These are phyloP conservation scores for Zoysia pacifica DNA, from an alignment of 176 grass and related monocot genomes.

Conservation along the genomic window DNA sequence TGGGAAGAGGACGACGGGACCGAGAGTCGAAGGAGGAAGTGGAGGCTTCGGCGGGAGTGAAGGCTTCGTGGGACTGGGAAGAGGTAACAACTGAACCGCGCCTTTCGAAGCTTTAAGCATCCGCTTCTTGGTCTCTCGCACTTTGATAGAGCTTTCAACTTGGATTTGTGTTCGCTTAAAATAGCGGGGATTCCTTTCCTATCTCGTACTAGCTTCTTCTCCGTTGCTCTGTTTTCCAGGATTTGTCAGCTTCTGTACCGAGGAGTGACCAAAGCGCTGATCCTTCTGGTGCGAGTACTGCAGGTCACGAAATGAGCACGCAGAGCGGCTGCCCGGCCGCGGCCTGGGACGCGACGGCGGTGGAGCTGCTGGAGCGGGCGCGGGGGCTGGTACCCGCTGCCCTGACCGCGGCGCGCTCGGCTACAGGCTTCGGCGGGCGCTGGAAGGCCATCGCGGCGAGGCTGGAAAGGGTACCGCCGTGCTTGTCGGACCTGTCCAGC, in stretches of 20 bases:
- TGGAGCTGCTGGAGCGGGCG: conserved; percentile 55
- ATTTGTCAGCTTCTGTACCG: conserved; percentile 27
- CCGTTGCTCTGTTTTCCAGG: neutral
- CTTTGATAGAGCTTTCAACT: conserved; percentile 31
- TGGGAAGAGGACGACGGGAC: conserved; percentile 21
- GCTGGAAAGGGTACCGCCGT: conserved; percentile 62
- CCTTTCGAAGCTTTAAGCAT: neutral
- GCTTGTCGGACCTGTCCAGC: conserved; percentile 85
- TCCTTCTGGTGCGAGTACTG: conserved; percentile 20
- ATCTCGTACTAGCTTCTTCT: conserved; percentile 34
- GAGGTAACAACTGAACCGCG: conserved; percentile 36
- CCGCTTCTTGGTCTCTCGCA: neutral
- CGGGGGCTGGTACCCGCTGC: conserved; percentile 52
- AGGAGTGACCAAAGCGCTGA: conserved; percentile 23
- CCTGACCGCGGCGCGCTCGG: conserved; percentile 45
- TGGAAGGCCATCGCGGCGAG: conserved; percentile 81
- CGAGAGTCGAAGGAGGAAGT: neutral
- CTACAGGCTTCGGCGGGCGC: conserved; percentile 53
- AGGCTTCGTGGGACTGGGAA: neutral
- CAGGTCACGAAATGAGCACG: conserved; percentile 54
- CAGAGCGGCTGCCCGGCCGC: conserved; percentile 33
- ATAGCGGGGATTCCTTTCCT: neutral
- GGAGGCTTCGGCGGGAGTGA: conserved; percentile 10
- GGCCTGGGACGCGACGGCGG: conserved; percentile 44
- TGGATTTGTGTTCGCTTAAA: conserved; percentile 34